These are phyloP conservation scores for Fusarium sp. DNA, from an alignment of 2,329 filamentous ascomycete genomes.

Conservation along the genomic window DNA sequence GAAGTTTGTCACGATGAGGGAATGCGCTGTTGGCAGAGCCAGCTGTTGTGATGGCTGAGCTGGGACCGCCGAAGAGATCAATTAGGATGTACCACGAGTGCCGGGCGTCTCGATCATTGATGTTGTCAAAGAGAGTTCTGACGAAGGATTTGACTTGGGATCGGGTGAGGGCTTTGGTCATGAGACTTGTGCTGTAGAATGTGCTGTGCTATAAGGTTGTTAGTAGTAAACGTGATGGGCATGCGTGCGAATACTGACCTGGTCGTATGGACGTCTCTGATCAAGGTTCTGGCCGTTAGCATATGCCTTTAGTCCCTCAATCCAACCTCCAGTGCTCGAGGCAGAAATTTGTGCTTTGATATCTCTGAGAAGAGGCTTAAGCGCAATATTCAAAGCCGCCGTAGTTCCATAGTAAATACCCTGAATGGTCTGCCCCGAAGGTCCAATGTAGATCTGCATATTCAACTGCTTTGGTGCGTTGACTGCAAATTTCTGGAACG, in stretches of 20 bases:
- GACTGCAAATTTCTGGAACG: conserved; percentile 38
- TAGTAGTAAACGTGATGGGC: neutral
- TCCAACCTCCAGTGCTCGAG: conserved; percentile 37
- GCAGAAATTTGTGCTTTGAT: conserved; percentile 11
- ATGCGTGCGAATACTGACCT: conserved; percentile 3
- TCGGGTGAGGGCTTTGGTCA: conserved; percentile 38
- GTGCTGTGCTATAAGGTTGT: conserved; percentile 36
- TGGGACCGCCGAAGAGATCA: conserved; percentile 45
- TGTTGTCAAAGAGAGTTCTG: conserved; percentile 26
- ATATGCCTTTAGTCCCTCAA: conserved; percentile 37
- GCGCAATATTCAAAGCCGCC: conserved; percentile 12
- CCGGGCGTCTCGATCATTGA: conserved; percentile 10
- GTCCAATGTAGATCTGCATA: conserved; percentile 38
- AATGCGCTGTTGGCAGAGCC: conserved; percentile 45
- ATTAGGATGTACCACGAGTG: conserved; percentile 39
- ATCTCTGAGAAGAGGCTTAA: conserved; percentile 33
- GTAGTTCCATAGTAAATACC: conserved; percentile 42
- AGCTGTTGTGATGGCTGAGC: conserved; percentile 48
- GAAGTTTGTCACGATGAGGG: conserved; percentile 54
- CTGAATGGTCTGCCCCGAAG: conserved; percentile 34
- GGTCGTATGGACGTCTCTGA: conserved; percentile 38
- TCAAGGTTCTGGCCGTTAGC: conserved; percentile 29
- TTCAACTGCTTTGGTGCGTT: conserved; percentile 41
- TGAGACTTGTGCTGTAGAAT: conserved; percentile 44
- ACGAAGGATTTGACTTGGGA: conserved; percentile 35